phyloP scores from a whole-genome alignment of 1,284 basidiomycete species.

The Ganoderma boninense region DNA sequence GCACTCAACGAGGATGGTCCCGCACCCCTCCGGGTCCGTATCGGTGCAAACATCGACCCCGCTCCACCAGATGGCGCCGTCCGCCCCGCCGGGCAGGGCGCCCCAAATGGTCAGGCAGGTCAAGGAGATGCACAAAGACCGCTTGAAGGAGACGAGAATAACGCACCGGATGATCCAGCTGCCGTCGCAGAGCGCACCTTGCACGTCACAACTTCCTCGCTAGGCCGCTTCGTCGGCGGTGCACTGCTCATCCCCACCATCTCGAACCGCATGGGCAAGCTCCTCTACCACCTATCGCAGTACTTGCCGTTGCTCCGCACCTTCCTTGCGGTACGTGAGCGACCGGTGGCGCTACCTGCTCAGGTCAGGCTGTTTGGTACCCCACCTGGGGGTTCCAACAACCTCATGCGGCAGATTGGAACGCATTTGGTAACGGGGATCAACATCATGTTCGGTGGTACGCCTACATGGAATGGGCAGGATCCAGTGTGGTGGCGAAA shows the following conservation, averaged over 20 bases:
- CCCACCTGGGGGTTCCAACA: conserved; percentile 17
- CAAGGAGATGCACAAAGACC: conserved; percentile 19
- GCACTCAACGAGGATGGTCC: conserved; percentile 55
- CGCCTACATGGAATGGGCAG: conserved; percentile 64
- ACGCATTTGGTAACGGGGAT: conserved; percentile 48
- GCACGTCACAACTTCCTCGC: conserved; percentile 60
- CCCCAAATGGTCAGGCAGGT: conserved; percentile 13
- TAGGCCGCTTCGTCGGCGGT: conserved; percentile 71
- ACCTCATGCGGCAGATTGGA: conserved; percentile 32
- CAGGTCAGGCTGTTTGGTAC: conserved; percentile 25
- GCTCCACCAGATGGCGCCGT: not conserved
- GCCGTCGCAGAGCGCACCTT: conserved; percentile 64
- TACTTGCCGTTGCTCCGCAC: conserved; percentile 55
- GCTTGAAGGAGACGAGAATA: conserved; percentile 32
- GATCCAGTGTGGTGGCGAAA: conserved; percentile 88
- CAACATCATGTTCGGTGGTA: conserved; percentile 61
- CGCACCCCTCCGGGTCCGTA: conserved; percentile 53
- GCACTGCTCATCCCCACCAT: conserved; percentile 72
- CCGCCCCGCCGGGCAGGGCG: not conserved
- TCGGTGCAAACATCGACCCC: conserved; percentile 39
- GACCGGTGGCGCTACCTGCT: conserved; percentile 24
- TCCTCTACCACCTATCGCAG: conserved; percentile 63
- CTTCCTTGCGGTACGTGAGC: conserved; percentile 62
- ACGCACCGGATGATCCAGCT: conserved; percentile 39
- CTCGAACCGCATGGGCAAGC: conserved; percentile 66